Percentiles rank a stretch among this genome's conserved stretches.
phyloP scores from a whole-genome alignment of 177 flowering plant species.

The Vitis hybrid region DNA sequence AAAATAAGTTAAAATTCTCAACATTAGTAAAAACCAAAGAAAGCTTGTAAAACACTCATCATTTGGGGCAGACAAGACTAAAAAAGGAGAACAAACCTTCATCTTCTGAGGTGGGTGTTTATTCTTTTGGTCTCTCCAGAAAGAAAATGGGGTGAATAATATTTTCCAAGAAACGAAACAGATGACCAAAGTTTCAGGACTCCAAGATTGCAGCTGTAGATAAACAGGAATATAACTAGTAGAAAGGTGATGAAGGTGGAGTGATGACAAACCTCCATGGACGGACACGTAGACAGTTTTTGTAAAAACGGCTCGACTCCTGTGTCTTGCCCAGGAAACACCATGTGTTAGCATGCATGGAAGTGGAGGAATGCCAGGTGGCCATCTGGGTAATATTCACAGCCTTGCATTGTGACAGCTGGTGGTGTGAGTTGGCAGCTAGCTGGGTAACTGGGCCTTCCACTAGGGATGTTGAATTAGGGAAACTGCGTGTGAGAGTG shows the following conservation, averaged over 20 bases:
- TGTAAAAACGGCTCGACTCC: not conserved
- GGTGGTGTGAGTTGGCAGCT: not conserved
- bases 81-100: constrained; percentile 7
- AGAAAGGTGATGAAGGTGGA: too few species aligned
- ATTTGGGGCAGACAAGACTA: not conserved
- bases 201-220: too few species aligned
- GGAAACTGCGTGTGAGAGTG: too few species aligned
- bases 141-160: not conserved
- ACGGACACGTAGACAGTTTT: not conserved
- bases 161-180: too few species aligned
- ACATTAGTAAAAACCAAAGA: too few species aligned
- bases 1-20: too few species aligned
- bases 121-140: not conserved
- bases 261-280: too few species aligned
- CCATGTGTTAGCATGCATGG: constrained; percentile 13
- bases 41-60: not conserved
- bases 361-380: constrained; percentile 3
- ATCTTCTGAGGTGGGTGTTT: not conserved
- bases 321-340: constrained; percentile 4
- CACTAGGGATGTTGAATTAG: not conserved
- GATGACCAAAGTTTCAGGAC: too few species aligned
- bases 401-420: constrained; percentile 16
- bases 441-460: not conserved
- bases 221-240: too few species aligned
- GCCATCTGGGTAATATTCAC: constrained; percentile 7